These are phyloP conservation scores for Plantago ovata DNA, from an alignment of 257 asterid genomes.

Conservation along the genomic window DNA sequence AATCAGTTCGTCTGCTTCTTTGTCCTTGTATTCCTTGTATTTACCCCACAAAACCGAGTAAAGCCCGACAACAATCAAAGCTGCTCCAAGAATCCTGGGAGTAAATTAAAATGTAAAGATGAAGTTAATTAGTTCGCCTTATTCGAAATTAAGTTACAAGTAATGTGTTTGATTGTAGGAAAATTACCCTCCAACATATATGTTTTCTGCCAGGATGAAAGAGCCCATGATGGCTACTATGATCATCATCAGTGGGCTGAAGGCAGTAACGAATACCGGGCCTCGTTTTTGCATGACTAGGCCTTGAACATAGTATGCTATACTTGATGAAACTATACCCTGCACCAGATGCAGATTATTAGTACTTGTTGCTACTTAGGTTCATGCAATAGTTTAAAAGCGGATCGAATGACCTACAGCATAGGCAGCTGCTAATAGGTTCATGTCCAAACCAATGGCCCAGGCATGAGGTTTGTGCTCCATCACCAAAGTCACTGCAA, in stretches of 20 bases:
- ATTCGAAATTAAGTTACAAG: too few species aligned
- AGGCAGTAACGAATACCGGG: conserved; percentile 83
- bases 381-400: too few species aligned
- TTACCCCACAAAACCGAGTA: conserved; percentile 71
- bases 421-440: conserved; percentile 87
- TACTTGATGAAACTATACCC: conserved; percentile 88
- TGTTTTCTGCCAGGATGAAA: conserved; percentile 71
- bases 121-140: background rate
- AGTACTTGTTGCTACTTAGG: too few species aligned
- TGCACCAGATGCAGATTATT: too few species aligned
- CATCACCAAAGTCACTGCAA: conserved; percentile 70
- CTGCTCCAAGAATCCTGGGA: conserved; percentile 55
- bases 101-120: background rate
- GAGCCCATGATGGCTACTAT: conserved; percentile 87
- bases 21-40: conserved; percentile 53
- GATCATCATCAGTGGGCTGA: conserved; percentile 91
- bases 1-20: conserved; percentile 32
- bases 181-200: conserved; percentile 76
- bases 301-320: conserved; percentile 91
- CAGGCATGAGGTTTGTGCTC: conserved; percentile 67
- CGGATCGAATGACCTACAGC: conserved; percentile 64
- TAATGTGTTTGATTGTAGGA: background rate
- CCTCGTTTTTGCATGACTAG: conserved; percentile 77
- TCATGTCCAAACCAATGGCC: conserved; percentile 82
- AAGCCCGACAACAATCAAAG: conserved; percentile 48